Evolutionary conservation across 225 moss, liverwort and hornwort genomes (phyloP), one percentile per base, ranked within the genome.

Genomic region (Physcomitrium patens): DNA sequence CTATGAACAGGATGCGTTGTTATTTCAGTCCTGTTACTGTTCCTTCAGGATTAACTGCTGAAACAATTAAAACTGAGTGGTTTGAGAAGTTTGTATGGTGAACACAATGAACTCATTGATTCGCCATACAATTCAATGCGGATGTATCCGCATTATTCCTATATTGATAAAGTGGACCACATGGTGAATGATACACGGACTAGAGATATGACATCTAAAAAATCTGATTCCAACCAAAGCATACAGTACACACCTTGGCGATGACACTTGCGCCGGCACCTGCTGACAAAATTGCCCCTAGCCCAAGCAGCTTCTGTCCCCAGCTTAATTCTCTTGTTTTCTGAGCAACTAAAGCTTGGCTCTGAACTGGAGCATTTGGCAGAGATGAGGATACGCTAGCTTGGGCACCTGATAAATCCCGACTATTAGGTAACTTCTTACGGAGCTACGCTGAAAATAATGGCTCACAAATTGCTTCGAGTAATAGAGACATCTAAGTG

Each of bases 251-350:
- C 23, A 96, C 96, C 94, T 91, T 91, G n/a, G 93, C 86, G 44
- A 90, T 52, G 19, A 91, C 85, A 69, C 94, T 94, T 55, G 92
- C 84, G 65, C 96, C 89, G 69, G 92, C 91, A 26, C 94, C 92
- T 78, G 90, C 89, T 58, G 90, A 81, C 48, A 91, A 82, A 15
- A 99, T 84, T 72, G 87, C 85, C 67, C 97, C 97, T 12, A 94
- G 78, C 42, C 93, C 91, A 70, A 99, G 85, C 79, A 99, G 44
- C 85, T 89, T 85, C 81, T 94, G 87, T 59, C 89, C 74, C 93
- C 94, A 93, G 75, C 87, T 89, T 61, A 60, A 42, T 60, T 62
- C 53, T 9, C 48, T 68, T 62, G 84, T 68, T 70, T 89, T 88
- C 63, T 54, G 82, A 44, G 67, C 74, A 73, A 66, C 79, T 62